Evolutionary conservation across 441 rosid genomes (phyloP).

Genomic region (Euphorbia corollata): DNA sequence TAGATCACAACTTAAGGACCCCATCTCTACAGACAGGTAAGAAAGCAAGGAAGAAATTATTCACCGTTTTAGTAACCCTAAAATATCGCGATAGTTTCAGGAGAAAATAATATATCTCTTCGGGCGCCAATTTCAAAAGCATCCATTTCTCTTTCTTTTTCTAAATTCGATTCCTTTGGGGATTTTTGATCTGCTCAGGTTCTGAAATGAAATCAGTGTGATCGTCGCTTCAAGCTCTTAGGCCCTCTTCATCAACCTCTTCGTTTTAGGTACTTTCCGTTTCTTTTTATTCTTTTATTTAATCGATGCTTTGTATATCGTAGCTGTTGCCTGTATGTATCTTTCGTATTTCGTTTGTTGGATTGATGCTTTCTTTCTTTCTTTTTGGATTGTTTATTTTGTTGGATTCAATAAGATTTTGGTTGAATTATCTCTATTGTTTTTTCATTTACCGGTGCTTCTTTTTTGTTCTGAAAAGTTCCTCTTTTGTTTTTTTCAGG

Average conservation of each 20-base stretch:
- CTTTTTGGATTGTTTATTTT: too few species aligned
- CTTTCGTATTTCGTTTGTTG: too few species aligned
- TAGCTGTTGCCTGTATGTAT: not conserved
- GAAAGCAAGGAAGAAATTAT: not conserved
- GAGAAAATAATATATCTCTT: not conserved
- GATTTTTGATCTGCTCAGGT: not conserved
- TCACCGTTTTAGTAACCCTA: not conserved
- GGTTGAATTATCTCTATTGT: too few species aligned
- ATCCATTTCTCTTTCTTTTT: not conserved
- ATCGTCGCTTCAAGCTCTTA: not conserved
- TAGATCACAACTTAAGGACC: not conserved
- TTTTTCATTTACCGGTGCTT: too few species aligned
- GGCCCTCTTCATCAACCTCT: constrained; percentile 7
- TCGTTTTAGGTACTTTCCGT: constrained; percentile 3
- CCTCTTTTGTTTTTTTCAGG: too few species aligned
- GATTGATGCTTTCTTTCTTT: too few species aligned
- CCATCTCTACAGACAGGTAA: not conserved
- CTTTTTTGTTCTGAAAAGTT: too few species aligned
- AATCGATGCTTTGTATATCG: not conserved
- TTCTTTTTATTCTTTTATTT: not conserved
- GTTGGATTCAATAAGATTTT: too few species aligned
- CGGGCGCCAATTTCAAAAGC: not conserved
- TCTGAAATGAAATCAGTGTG: not conserved
- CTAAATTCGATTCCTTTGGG: not conserved
- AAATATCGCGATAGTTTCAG: not conserved